These are phyloP conservation scores for Leccinum ochraceum DNA, from an alignment of 768 basidiomycete species.

Conservation along the genomic window DNA sequence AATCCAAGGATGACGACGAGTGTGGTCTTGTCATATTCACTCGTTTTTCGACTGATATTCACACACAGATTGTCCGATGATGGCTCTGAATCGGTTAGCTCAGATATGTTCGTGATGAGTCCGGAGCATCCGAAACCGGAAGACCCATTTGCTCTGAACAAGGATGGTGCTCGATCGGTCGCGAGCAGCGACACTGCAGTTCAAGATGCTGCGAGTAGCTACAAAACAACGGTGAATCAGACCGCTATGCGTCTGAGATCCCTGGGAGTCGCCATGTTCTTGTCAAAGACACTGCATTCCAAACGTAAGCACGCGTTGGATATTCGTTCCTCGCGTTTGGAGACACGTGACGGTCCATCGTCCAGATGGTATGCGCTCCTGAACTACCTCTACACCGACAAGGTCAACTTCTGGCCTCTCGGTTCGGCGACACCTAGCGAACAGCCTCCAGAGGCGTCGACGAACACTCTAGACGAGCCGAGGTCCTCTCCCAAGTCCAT, in stretches of 20 bases:
- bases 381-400: constrained; percentile 41
- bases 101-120: constrained; percentile 22
- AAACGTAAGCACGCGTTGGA: constrained; percentile 20
- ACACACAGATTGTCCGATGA: constrained; percentile 12
- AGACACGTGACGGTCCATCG: background rate
- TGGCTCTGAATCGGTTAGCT: constrained; percentile 17
- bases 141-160: background rate
- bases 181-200: constrained; percentile 11
- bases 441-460: constrained; percentile 1
- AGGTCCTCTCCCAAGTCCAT: constrained; percentile 46
- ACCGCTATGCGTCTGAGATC: constrained; percentile 11
- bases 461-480: constrained; percentile 8
- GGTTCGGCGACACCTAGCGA: constrained; percentile 12
- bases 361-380: constrained; percentile 41
- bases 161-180: constrained; percentile 1
- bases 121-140: constrained; percentile 10
- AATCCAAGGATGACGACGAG: constrained; percentile 12
- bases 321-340: background rate
- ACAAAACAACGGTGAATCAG: background rate
- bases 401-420: constrained; percentile 35
- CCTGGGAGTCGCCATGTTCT: constrained; percentile 23
- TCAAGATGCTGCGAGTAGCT: background rate
- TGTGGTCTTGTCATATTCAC: background rate
- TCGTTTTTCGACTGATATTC: background rate
- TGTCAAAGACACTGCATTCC: constrained; percentile 21